Conservation (phyloP, 768 basidiomycete genomes). For the Boletus eberwhitei region DNA sequence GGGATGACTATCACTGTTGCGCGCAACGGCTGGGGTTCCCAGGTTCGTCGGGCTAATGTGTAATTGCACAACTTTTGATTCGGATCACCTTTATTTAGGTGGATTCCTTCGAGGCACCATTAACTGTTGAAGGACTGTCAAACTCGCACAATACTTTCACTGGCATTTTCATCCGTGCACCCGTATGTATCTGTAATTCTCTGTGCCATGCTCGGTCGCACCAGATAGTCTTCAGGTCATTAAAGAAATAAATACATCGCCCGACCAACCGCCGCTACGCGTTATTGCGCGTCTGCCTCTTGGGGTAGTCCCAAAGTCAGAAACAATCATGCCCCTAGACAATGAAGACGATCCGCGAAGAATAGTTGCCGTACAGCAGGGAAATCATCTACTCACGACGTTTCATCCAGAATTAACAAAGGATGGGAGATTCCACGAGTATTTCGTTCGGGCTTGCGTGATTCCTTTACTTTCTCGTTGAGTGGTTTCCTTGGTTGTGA, state of each 20-base stretch:
- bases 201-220: background rate
- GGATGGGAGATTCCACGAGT: constrained; percentile 89
- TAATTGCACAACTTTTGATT: background rate
- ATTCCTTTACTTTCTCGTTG: constrained; percentile 27
- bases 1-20: constrained; percentile 77
- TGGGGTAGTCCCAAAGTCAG: constrained; percentile 42
- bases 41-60: constrained; percentile 43
- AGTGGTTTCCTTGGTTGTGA: background rate
- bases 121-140: constrained; percentile 61
- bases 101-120: constrained; percentile 85
- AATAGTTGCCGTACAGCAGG: constrained; percentile 84
- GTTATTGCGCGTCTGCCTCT: constrained; percentile 69
- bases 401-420: constrained; percentile 93
- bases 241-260: constrained; percentile 43
- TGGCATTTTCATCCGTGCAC: constrained; percentile 93
- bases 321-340: constrained; percentile 34
- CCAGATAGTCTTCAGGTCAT: constrained; percentile 51
- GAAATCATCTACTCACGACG: constrained; percentile 78
- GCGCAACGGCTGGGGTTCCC: constrained; percentile 93
- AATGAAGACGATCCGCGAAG: constrained; percentile 54
- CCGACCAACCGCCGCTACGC: constrained; percentile 56
- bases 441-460: constrained; percentile 79
- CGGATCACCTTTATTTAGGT: constrained; percentile 42
- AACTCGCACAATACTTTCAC: constrained; percentile 62
- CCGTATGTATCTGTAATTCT: constrained; percentile 47